A percentile compares a stretch with the other conserved stretches of the same genome.
Evolutionary conservation across 2,329 filamentous ascomycete genomes (phyloP).

Genomic region (Phyllosticta citriasiana): DNA sequence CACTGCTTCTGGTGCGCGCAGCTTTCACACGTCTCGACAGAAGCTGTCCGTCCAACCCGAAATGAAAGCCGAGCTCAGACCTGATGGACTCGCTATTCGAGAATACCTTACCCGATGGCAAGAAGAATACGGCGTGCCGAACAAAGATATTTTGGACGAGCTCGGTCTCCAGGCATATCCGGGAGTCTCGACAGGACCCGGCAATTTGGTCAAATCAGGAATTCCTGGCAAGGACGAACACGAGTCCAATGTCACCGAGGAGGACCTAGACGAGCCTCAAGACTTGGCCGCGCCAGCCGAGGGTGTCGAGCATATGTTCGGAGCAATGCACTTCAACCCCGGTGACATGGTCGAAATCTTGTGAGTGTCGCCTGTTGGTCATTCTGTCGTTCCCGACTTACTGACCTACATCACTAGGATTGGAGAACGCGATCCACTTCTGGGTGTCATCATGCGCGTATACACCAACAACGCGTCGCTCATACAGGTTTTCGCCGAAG

Average conservation of each 20-base stretch:
- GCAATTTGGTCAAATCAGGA: not conserved
- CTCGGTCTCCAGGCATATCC: slow-evolving; percentile 15
- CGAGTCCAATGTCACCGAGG: not conserved
- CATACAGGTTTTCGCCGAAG: slow-evolving; percentile 41
- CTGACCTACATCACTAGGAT: not conserved
- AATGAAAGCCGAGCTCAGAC: not conserved
- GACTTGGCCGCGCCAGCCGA: not conserved
- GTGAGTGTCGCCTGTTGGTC: slow-evolving; percentile 12
- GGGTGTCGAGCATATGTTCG: slow-evolving; percentile 17
- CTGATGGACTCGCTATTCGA: slow-evolving; percentile 15
- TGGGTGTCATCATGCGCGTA: slow-evolving; percentile 38
- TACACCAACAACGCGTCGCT: slow-evolving; percentile 27
- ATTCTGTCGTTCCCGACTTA: not conserved
- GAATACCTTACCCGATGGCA: slow-evolving; percentile 34
- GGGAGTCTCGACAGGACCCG: not conserved
- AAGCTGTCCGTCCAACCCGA: no score
- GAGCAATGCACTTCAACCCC: slow-evolving; percentile 21
- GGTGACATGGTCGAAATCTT: slow-evolving; percentile 42
- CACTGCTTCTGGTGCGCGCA: not conserved
- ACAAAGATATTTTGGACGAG: slow-evolving; percentile 20
- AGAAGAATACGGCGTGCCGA: slow-evolving; percentile 26
- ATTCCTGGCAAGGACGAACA: not conserved
- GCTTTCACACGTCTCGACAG: not conserved
- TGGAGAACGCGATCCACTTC: slow-evolving; percentile 27
- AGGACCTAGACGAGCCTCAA: not conserved